Conservation (phyloP, 1,139 yeast genomes). For the Nakaseomyces bracarensis region DNA sequence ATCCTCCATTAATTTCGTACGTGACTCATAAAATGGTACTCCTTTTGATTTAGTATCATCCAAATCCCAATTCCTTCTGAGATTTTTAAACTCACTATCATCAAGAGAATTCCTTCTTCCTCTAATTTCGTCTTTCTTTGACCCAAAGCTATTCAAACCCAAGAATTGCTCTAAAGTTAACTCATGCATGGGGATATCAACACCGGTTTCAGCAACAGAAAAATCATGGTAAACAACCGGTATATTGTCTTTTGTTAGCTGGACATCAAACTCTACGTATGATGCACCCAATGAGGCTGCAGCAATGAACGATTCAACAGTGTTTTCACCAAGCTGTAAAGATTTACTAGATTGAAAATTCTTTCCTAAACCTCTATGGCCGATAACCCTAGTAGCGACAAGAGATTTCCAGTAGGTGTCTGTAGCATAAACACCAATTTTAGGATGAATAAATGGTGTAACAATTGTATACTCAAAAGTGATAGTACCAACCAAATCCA, state of each 20-base stretch:
- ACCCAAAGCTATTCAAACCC: conserved; percentile 40
- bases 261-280: conserved; percentile 94
- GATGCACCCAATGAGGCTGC: conserved; percentile 94
- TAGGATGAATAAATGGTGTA: conserved; percentile 65
- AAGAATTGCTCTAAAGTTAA: conserved; percentile 85
- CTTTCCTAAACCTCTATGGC: conserved; percentile 94
- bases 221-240: conserved; percentile 97
- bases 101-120: conserved; percentile 6
- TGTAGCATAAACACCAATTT: conserved; percentile 50
- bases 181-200: conserved; percentile 93
- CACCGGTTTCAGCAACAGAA: conserved; percentile 90
- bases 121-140: conserved; percentile 5
- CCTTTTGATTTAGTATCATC: conserved; percentile 9
- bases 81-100: conserved; percentile 5
- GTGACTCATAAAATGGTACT: conserved; percentile 9
- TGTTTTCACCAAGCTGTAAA: conserved; percentile 89
- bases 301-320: conserved; percentile 90
- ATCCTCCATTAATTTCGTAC: conserved; percentile 37
- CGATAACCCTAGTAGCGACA: conserved; percentile 85
- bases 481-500: conserved; percentile 71
- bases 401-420: conserved; percentile 90
- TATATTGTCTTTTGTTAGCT: conserved; percentile 81
- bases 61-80: conserved; percentile 9
- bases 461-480: conserved; percentile 69
- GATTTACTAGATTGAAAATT: conserved; percentile 64